Evolutionary conservation across 2,329 filamentous ascomycete genomes (phyloP), one percentile per base, ranked within the genome.

Genomic region (Hymenoscyphus albidus): DNA sequence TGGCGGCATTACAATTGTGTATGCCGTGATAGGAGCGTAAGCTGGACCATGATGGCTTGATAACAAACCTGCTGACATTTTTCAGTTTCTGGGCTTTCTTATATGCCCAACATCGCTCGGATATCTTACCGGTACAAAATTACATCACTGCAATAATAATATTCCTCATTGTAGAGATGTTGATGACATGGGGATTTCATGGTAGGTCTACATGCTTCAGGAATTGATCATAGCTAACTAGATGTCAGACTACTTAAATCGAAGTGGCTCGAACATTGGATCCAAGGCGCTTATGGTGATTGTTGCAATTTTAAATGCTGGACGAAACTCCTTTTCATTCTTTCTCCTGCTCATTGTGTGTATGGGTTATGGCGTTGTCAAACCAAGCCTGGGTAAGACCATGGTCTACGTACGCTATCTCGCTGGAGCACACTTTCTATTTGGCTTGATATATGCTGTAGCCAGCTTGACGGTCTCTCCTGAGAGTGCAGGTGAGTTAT

Each of bases 161-260:
- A 61, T 99, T 99, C 79, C 81, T 99, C 55, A 92, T 98, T 16
- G 79, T 98, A 16, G 95, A 99, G 77, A 97, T 98, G 88, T 82
- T 98, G 74, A 93, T 98, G 86, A 99, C 95, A 1, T 99, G 95
- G 95, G 93, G 92, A 55, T 99, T 96, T 80, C 99, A 98, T 77
- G 88, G 88, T 91, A 80, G 66, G 82, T 13, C 10, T 13, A 13
- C 9, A 54, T 13, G 13, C 22, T 13, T 54, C 12, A 9, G 9
- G 18, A 22, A 18, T 54, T 4, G 22, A 27, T 13, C 3, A 27
- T 22, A 22, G 59, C 79, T 83, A 73, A 83, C 18, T 67, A 40
- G 59, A 18, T 13, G 14, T 67, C 5, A 91, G 95, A 99, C 78
- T 98, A 91, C 76, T 87, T 96, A 75, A 99, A 99, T 77, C 86